phyloP scores from a whole-genome alignment of 2,329 filamentous ascomycete species.

The Dichotomopilus funicola region DNA sequence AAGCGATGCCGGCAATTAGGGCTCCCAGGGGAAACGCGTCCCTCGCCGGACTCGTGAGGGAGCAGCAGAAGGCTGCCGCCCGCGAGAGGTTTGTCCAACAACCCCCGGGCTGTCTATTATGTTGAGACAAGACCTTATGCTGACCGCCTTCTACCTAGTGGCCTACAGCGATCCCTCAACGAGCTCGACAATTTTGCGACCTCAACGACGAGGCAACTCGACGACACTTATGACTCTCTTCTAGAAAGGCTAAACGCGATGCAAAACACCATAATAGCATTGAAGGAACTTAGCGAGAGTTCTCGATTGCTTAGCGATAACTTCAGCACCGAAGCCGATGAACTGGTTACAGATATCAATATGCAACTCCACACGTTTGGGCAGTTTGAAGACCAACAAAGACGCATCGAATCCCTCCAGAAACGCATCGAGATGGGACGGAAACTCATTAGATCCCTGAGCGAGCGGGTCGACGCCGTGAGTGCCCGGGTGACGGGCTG shows the following conservation, averaged over 20 bases:
- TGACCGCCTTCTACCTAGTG: conserved; percentile 31
- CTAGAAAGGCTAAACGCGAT: conserved; percentile 61
- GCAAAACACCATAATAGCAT: conserved; percentile 55
- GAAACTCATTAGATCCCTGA: conserved; percentile 52
- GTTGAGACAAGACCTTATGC: neutral
- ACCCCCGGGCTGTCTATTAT: neutral
- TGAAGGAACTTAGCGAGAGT: conserved; percentile 60
- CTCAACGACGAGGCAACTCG: conserved; percentile 57
- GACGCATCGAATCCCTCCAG: conserved; percentile 56
- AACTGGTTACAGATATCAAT: conserved; percentile 54
- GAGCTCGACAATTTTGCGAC: conserved; percentile 55
- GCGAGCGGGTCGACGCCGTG: conserved; percentile 57
- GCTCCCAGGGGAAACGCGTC: conserved; percentile 34
- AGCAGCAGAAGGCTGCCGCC: conserved; percentile 35
- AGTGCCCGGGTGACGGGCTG: conserved; percentile 59
- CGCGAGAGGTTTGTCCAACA: conserved; percentile 34
- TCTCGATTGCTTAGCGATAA: conserved; percentile 51
- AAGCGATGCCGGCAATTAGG: conserved; percentile 12
- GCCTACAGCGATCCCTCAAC: conserved; percentile 44
- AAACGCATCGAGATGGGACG: conserved; percentile 54
- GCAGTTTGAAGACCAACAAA: conserved; percentile 59
- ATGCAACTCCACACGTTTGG: conserved; percentile 55
- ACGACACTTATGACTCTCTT: conserved; percentile 68
- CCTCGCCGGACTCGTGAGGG: conserved; percentile 33
- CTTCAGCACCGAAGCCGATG: conserved; percentile 54